These are phyloP conservation scores for Filobasidium wieringae DNA, from an alignment of 768 basidiomycete genomes.

Conservation along the genomic window DNA sequence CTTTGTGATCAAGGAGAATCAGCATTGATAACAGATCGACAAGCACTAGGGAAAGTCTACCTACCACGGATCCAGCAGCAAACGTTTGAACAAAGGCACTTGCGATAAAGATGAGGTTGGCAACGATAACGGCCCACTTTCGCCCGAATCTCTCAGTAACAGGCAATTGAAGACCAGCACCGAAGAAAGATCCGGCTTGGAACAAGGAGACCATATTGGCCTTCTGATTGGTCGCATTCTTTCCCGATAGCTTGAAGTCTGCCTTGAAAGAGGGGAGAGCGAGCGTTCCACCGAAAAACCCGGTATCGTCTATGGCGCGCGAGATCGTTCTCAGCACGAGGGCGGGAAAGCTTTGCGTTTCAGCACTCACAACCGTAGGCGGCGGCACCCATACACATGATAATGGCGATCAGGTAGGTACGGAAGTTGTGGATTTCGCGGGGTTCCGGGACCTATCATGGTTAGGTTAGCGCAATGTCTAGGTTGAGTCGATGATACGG, in stretches of 20 bases:
- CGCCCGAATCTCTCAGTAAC: conserved; percentile 22
- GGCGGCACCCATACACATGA: conserved; percentile 21
- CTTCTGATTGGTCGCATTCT: conserved; percentile 18
- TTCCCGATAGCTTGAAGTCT: conserved; percentile 5
- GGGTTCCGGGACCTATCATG: conserved; percentile 3
- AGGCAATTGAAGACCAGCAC: conserved; percentile 19
- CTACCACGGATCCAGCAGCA: conserved; percentile 13
- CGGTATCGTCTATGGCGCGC: conserved; percentile 4
- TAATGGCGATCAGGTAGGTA: conserved; percentile 15
- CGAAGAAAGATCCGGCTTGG: conserved; percentile 28
- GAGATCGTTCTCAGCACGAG: background rate
- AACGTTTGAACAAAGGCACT: conserved; percentile 23
- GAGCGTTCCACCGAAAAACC: conserved; percentile 17
- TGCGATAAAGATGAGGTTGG: conserved; percentile 22
- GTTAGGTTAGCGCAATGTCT: background rate
- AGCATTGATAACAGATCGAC: too few species aligned
- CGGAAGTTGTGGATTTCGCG: conserved; percentile 14
- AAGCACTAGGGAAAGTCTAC: conserved; percentile 2
- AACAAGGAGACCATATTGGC: conserved; percentile 26
- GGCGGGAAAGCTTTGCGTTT: background rate
- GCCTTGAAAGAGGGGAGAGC: conserved; percentile 16
- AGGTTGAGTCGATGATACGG: background rate
- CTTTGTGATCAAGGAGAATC: background rate
- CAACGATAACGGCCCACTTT: conserved; percentile 19
- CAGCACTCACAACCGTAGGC: conserved; percentile 16